phyloP scores from a whole-genome alignment of 169 alveolate species.

The Cystoisospora suis region DNA sequence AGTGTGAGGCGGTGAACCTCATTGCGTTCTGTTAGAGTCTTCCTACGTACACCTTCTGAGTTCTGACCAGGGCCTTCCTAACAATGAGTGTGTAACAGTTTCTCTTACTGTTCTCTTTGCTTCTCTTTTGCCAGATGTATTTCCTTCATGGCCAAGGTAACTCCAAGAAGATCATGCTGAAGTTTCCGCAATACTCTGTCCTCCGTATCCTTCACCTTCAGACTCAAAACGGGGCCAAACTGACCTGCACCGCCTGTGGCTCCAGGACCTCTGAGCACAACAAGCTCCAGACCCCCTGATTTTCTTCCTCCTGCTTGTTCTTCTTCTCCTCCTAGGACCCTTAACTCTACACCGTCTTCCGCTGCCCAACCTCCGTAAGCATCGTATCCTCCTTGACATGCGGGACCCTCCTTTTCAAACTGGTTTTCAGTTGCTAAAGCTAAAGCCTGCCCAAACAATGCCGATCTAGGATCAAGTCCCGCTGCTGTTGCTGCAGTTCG shows the following conservation, averaged over 20 bases:
- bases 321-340: conserved; percentile 5
- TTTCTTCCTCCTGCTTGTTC: background rate
- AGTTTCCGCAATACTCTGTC: conserved; percentile 67
- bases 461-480: background rate
- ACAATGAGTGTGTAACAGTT: too few relatives aligned
- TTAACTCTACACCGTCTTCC: background rate
- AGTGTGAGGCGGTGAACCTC: too few relatives aligned
- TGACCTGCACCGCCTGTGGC: conserved; percentile 69
- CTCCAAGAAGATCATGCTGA: conserved; percentile 69
- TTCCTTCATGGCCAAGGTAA: background rate
- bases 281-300: conserved; percentile 17
- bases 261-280: conserved; percentile 68
- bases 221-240: conserved; percentile 64
- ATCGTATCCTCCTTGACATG: conserved; percentile 3
- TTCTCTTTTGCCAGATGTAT: background rate
- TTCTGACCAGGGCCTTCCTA: too few relatives aligned
- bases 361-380: background rate
- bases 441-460: background rate
- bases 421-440: background rate
- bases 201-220: conserved; percentile 73
- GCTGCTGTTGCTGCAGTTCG: background rate
- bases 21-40: too few relatives aligned
- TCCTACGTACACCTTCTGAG: too few relatives aligned
- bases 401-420: background rate
- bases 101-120: background rate